A percentile compares a stretch with the other conserved stretches of the same genome.
Evolutionary conservation across 2,329 filamentous ascomycete genomes (phyloP).

Genomic region (Pseudogymnoascus sp.): DNA sequence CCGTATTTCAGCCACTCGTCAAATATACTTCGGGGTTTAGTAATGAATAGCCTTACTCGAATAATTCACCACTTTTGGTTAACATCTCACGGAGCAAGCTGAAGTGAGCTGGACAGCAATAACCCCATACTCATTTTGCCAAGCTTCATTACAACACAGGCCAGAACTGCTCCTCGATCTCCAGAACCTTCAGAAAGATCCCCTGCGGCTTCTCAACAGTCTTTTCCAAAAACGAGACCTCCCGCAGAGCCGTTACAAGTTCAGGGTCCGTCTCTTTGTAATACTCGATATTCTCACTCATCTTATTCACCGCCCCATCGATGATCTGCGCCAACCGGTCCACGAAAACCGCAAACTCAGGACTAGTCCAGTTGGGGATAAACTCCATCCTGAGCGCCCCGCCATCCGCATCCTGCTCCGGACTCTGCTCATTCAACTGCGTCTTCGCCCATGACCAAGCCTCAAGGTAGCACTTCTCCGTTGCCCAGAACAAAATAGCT

Average conservation of each 20-base stretch:
- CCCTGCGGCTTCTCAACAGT: neutral
- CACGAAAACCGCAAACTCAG: conserved; percentile 53
- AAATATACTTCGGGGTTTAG: neutral
- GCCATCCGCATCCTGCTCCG: conserved; percentile 47
- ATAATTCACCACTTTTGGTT: neutral
- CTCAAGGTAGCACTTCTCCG: conserved; percentile 55
- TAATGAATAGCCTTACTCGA: neutral
- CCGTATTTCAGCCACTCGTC: neutral
- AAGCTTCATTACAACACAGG: conserved; percentile 30
- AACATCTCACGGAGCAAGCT: neutral
- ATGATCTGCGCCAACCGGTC: conserved; percentile 44
- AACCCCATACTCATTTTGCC: neutral
- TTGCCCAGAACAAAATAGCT: conserved; percentile 68
- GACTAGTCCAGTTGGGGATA: conserved; percentile 60
- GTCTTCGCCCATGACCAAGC: conserved; percentile 47
- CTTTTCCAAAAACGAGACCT: conserved; percentile 34
- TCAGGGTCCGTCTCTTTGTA: conserved; percentile 25
- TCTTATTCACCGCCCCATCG: conserved; percentile 39
- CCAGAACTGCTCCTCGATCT: conserved; percentile 53
- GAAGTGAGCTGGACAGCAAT: neutral
- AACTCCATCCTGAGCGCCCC: conserved; percentile 56
- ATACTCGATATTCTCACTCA: conserved; percentile 29
- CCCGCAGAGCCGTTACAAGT: conserved; percentile 31
- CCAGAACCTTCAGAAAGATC: conserved; percentile 36
- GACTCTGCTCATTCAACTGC: conserved; percentile 24